Evolutionary conservation across 768 basidiomycete genomes (phyloP).

Genomic region (Imleria badia): DNA sequence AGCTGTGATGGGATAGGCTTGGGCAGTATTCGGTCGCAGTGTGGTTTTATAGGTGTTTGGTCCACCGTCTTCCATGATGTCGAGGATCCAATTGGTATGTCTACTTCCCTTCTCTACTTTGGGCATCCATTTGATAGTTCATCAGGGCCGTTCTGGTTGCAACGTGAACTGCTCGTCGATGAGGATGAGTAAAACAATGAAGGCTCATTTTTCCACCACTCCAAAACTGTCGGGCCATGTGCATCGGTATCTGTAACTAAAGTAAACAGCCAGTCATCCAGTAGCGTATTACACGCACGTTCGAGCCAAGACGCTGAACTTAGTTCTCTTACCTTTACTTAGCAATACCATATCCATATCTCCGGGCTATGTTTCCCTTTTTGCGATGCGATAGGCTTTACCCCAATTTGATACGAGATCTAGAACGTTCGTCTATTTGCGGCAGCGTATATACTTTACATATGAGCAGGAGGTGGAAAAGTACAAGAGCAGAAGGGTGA

Average conservation of each 20-base stretch:
- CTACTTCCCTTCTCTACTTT: not conserved
- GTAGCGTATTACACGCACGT: too few relatives aligned
- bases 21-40: conserved; percentile 57
- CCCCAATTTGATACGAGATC: not conserved
- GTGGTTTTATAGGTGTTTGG: conserved; percentile 57
- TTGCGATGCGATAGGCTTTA: conserved; percentile 1
- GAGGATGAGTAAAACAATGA: conserved; percentile 20
- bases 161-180: conserved; percentile 21
- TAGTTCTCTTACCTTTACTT: not conserved
- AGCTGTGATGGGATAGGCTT: conserved; percentile 66
- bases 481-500: not conserved
- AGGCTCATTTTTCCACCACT: not conserved
- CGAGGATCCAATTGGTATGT: conserved; percentile 47
- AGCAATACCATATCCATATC: not conserved
- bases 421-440: not conserved
- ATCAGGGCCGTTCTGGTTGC: conserved; percentile 32
- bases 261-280: not conserved
- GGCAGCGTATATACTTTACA: conserved; percentile 2
- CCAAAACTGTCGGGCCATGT: not conserved
- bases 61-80: conserved; percentile 48
- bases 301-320: not conserved
- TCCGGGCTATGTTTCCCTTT: not conserved
- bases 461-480: not conserved
- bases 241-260: not conserved
- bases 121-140: not conserved